Conservation (phyloP, 129 eudicot genomes). For the Silybum marianum region DNA sequence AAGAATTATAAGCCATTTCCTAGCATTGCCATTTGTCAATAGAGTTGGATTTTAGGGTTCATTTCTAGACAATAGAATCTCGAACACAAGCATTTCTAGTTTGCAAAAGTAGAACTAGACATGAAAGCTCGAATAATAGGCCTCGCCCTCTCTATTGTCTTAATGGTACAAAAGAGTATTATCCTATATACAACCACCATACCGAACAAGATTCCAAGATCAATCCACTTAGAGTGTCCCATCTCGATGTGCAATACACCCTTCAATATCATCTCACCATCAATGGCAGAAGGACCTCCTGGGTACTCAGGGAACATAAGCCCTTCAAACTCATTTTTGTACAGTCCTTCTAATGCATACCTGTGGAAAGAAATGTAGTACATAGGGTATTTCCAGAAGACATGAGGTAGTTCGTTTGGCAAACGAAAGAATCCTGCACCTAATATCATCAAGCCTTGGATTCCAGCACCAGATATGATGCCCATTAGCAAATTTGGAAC, state of each 20-base stretch:
- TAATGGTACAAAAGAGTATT: constrained; percentile 29
- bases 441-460: constrained; percentile 47
- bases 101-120: background rate
- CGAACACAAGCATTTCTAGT: background rate
- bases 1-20: background rate
- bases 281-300: constrained; percentile 31
- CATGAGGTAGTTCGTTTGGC: constrained; percentile 42
- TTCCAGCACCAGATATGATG: constrained; percentile 48
- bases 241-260: constrained; percentile 28
- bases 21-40: background rate
- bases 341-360: constrained; percentile 41
- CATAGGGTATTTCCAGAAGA: constrained; percentile 47
- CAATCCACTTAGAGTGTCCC: constrained; percentile 40
- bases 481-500: constrained; percentile 31
- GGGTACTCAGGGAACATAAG: constrained; percentile 25
- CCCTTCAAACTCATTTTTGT: constrained; percentile 51
- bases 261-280: constrained; percentile 31
- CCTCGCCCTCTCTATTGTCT: constrained; percentile 30
- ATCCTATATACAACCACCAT: constrained; percentile 33
- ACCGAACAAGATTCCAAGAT: constrained; percentile 30
- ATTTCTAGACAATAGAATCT: background rate
- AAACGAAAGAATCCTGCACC: constrained; percentile 47
- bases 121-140: constrained; percentile 29
- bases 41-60: background rate
- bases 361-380: constrained; percentile 49